These are phyloP conservation scores for Paecilomyces formosus DNA, from an alignment of 2,329 filamentous ascomycete genomes.

Conservation along the genomic window DNA sequence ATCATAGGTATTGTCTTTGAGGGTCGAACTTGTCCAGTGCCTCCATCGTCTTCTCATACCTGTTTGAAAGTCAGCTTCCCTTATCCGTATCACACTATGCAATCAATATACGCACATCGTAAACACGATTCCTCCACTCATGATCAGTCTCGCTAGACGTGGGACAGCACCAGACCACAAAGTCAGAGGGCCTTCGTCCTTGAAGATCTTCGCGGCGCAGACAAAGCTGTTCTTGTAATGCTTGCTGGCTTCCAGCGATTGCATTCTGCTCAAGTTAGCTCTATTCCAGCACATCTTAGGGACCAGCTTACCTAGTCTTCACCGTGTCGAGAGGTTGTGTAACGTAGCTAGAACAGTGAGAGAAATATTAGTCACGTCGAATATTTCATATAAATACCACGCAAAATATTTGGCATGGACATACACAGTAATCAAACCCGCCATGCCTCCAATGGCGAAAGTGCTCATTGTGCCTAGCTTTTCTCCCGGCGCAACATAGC, in stretches of 20 bases:
- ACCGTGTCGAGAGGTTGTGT: slow-evolving; percentile 78
- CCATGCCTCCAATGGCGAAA: slow-evolving; percentile 82
- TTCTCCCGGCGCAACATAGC: slow-evolving; percentile 88
- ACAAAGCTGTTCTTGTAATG: slow-evolving; percentile 82
- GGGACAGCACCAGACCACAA: slow-evolving; percentile 94
- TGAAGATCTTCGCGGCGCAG: slow-evolving; percentile 76
- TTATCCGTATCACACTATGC: neutral
- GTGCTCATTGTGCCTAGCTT: slow-evolving; percentile 83
- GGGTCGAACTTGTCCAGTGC: slow-evolving; percentile 74
- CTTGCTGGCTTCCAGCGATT: slow-evolving; percentile 76
- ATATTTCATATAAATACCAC: neutral
- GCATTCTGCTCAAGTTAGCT: slow-evolving; percentile 57
- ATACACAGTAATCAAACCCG: slow-evolving; percentile 85
- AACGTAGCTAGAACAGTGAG: slow-evolving; percentile 31
- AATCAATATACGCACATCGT: slow-evolving; percentile 60
- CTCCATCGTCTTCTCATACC: slow-evolving; percentile 94
- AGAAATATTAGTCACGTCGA: neutral
- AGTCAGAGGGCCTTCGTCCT: slow-evolving; percentile 79
- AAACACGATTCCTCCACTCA: slow-evolving; percentile 96
- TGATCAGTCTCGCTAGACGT: slow-evolving; percentile 70
- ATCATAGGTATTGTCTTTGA: slow-evolving; percentile 70
- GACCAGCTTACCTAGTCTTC: slow-evolving; percentile 61
- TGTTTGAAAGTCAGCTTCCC: slow-evolving; percentile 11
- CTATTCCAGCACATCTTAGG: slow-evolving; percentile 8
- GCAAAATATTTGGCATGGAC: slow-evolving; percentile 24